phyloP scores from a whole-genome alignment of 2,329 filamentous ascomycete species.

The Pseudocercospora ulei region DNA sequence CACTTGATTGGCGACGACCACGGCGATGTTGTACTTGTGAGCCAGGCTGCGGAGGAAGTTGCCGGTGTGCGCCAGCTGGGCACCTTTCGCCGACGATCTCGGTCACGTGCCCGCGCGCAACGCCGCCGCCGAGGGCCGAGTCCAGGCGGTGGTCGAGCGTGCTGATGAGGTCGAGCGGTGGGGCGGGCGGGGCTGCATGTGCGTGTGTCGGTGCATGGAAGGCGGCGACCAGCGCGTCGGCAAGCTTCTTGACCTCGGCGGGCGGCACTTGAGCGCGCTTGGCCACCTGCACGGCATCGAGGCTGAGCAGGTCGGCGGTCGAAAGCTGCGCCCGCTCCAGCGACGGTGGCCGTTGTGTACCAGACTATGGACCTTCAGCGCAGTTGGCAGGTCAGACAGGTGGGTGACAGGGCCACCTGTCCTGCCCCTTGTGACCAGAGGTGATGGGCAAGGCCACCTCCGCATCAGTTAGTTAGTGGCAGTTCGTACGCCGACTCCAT shows the following conservation, averaged over 20 bases:
- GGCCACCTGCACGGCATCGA: conserved; percentile 72
- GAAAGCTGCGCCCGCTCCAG: conserved; percentile 71
- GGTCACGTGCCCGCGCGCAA: conserved; percentile 70
- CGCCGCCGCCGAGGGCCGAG: conserved; percentile 60
- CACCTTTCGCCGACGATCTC: conserved; percentile 88
- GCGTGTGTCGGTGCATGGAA: conserved; percentile 47
- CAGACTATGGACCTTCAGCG: conserved; percentile 6
- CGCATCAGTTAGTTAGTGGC: too few species aligned
- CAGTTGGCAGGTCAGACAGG: conserved; percentile 50
- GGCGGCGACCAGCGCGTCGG: conserved; percentile 57
- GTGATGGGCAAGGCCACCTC: too few species aligned
- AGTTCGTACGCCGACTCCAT: conserved; percentile 3
- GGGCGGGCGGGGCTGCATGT: background rate
- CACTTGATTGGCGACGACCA: conserved; percentile 93
- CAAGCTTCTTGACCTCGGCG: conserved; percentile 66
- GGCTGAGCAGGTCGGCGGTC: conserved; percentile 72
- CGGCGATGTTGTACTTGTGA: conserved; percentile 60
- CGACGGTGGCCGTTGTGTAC: conserved; percentile 38
- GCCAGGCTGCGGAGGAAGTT: conserved; percentile 67
- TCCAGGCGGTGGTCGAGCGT: conserved; percentile 71
- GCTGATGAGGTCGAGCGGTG: conserved; percentile 50
- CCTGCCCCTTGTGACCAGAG: too few species aligned
- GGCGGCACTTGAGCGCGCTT: conserved; percentile 75
- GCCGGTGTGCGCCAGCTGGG: conserved; percentile 68
- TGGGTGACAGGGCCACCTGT: too few species aligned